phyloP scores from a whole-genome alignment of 2,329 filamentous ascomycete genomes.

The Colletotrichum salicis region DNA sequence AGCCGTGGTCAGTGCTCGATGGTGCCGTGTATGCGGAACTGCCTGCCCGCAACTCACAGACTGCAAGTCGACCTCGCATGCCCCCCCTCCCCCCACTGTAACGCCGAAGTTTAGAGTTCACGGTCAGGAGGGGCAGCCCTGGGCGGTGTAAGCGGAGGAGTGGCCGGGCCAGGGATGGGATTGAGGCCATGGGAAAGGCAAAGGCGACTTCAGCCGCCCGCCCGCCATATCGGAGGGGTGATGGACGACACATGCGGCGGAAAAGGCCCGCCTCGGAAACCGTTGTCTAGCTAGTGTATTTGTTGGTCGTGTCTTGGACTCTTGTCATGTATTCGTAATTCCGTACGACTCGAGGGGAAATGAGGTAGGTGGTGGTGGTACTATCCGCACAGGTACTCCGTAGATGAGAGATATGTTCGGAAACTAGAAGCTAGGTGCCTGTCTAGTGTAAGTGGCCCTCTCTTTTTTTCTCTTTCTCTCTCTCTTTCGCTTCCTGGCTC shows the following conservation, averaged over 20 bases:
- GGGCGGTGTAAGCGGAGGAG: background rate
- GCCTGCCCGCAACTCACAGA: conserved; percentile 22
- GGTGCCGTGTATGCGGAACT: conserved; percentile 24
- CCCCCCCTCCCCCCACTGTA: background rate
- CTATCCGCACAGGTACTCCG: background rate
- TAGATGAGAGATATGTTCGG: background rate
- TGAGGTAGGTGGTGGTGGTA: background rate
- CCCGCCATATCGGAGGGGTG: background rate
- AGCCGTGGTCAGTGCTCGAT: conserved; percentile 22
- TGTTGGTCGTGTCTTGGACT: background rate
- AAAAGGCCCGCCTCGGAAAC: background rate
- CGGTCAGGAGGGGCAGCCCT: conserved; percentile 22
- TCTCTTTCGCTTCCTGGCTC: no score
- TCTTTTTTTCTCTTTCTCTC: background rate
- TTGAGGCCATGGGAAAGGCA: conserved; percentile 26
- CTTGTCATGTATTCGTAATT: background rate
- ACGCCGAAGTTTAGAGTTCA: conserved; percentile 14
- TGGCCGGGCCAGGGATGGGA: conserved; percentile 16
- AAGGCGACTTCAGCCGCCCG: conserved; percentile 25
- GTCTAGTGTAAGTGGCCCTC: background rate
- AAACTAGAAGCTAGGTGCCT: background rate
- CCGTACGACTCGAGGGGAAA: background rate
- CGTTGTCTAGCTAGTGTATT: background rate
- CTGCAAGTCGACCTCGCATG: background rate
- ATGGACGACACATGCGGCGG: background rate